These are phyloP conservation scores for Amylostereum areolatum DNA, from an alignment of 1,284 basidiomycete species.

Conservation along the genomic window DNA sequence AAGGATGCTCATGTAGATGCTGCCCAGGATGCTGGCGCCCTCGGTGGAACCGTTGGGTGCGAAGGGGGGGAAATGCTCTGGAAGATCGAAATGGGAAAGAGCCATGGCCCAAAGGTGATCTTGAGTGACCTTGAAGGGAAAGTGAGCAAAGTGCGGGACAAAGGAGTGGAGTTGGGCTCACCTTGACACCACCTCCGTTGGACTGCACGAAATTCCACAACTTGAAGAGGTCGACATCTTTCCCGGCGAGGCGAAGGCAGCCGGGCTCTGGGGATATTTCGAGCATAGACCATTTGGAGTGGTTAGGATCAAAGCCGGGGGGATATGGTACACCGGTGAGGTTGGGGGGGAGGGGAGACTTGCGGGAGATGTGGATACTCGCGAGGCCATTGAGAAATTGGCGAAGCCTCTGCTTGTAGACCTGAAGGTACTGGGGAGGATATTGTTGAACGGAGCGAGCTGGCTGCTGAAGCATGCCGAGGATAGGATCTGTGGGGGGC, in stretches of 20 bases:
- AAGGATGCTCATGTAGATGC: slow-evolving; percentile 56
- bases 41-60: slow-evolving; percentile 40
- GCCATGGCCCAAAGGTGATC: slow-evolving; percentile 46
- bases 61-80: slow-evolving; percentile 47
- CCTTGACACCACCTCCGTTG: slow-evolving; percentile 52
- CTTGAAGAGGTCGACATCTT: slow-evolving; percentile 72
- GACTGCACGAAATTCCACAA: slow-evolving; percentile 56
- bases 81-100: slow-evolving; percentile 54
- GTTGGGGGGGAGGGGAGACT: slow-evolving; percentile 56
- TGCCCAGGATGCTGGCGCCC: slow-evolving; percentile 43
- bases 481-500: slow-evolving; percentile 9
- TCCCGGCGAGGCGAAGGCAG: slow-evolving; percentile 63
- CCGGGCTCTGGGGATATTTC: slow-evolving; percentile 57
- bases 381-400: slow-evolving; percentile 55
- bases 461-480: slow-evolving; percentile 15
- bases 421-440: slow-evolving; percentile 12
- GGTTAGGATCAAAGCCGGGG: slow-evolving; percentile 51
- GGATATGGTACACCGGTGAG: slow-evolving; percentile 52
- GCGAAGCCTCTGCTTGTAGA: slow-evolving; percentile 44
- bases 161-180: slow-evolving; percentile 26
- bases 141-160: neutral
- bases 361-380: slow-evolving; percentile 45
- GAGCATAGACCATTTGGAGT: slow-evolving; percentile 56
- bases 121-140: slow-evolving; percentile 25
- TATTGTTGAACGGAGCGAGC: slow-evolving; percentile 15